Conservation (phyloP, 2,329 filamentous ascomycete species). For the Trichoderma cornu-damae region DNA sequence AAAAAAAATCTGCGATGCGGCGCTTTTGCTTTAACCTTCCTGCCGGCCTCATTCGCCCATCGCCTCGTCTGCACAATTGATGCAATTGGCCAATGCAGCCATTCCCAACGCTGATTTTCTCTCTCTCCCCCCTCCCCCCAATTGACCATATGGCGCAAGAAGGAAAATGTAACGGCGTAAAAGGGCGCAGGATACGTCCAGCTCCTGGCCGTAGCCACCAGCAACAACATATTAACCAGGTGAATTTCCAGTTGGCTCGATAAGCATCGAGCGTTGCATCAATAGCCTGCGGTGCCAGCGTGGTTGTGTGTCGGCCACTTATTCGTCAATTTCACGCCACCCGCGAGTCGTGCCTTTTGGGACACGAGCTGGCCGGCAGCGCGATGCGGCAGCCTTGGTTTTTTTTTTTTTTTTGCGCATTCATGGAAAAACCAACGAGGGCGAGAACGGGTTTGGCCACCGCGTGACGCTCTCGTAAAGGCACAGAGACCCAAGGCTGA, state of each 20-base stretch:
- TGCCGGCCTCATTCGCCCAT: constrained; percentile 10
- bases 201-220: constrained; percentile 7
- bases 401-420: neutral
- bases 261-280: constrained; percentile 8
- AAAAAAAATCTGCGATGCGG: constrained; percentile 3
- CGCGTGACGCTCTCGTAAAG: neutral
- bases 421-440: neutral
- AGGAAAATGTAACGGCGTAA: constrained; percentile 10
- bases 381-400: neutral
- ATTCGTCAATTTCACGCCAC: constrained; percentile 17
- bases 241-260: constrained; percentile 17
- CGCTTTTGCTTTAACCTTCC: constrained; percentile 7
- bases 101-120: constrained; percentile 13
- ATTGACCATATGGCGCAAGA: neutral
- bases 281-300: constrained; percentile 13
- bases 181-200: neutral
- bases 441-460: too few relatives aligned
- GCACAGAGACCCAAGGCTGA: neutral
- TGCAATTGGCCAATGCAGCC: constrained; percentile 11
- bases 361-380: constrained; percentile 5
- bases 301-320: constrained; percentile 9
- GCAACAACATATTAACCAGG: constrained; percentile 4
- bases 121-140: too few relatives aligned
- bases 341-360: constrained; percentile 8
- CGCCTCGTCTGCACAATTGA: constrained; percentile 9